Evolutionary conservation across 2,329 filamentous ascomycete genomes (phyloP), one percentile per base, ranked within the genome.

Genomic region (Pseudogymnoascus sp.): DNA sequence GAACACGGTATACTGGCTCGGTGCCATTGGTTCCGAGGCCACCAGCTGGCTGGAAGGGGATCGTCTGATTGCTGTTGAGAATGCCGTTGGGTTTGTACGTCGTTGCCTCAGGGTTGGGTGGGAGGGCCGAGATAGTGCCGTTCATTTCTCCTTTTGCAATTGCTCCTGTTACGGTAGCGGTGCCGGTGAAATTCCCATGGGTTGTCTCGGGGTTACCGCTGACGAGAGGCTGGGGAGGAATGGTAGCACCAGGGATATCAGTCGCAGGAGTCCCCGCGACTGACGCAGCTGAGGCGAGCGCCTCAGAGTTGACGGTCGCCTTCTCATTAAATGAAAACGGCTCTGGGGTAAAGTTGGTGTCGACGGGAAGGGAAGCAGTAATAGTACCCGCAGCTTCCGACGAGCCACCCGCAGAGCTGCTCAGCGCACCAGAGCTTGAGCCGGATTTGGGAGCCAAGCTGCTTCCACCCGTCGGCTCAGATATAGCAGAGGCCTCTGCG

Each of bases 1-100:
- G 81, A 0, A 90, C 86, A 64, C 88, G 85, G 74, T 93, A 93
- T 1, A 91, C 84, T 1, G 90, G 90, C 45, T 82, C 80, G 0
- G 84, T 83, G n/a, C 89, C 89, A 64, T 93, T 92, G 45, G 89
- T 92, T 2, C 89, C 90, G 1, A 88, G 74, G 11, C 91, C 91
- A 63, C 90, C 89, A 38, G 79, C 82, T 0, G 90, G 91, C 0
- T 81, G 83, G 75, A 88, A 93, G 0, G 89, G 89, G 0, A 85
- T 85, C 1, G 90, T 89, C 73, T 90, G 76, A 1, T 83, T 78
- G n/a, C 83, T 76, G 62, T 89, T 83, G 1, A 92, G 83, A 62
- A 81, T 71, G 11, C 91, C 91, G 67, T 92, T 82, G 6, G 85
- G 82, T 8, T 87, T 87, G 72, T 94, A 94, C 58, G 83, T 82